Base-by-base conservation (phyloP, 2,329 filamentous ascomycete genomes). In the Madurella fahalii region DNA sequence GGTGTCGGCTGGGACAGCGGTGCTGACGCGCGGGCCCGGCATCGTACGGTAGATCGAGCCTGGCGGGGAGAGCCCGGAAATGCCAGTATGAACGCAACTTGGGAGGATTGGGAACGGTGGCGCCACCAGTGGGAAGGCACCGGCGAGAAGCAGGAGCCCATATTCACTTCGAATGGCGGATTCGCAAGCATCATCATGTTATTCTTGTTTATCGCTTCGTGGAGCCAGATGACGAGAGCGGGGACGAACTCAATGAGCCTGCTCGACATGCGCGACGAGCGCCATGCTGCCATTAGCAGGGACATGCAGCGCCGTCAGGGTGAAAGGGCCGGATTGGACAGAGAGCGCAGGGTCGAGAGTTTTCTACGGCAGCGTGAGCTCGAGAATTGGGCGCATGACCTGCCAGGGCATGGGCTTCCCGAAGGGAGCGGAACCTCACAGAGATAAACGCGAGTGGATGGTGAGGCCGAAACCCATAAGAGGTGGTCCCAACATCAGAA, bases 61-160 rank as follows among this genome's bases (percentile, higher is more conserved):
- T 85, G 81, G 81, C 75, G 79, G 37, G 63, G 72, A 13, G 67
- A 68, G 34, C 73, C 76, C 0, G 75, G 74, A 20, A 79, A 71
- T 52, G 69, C 81, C 12, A 78, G 78, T 48, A 72, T 73, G 63
- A 97, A 97, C 69, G 94, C 90, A 1, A 97, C 94, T 0, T 99
- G 94, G 94, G 94, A 99, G 69, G 94, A 99, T 69, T 96, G 92
- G 92, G 90, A 96, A 73, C 79, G 79, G 43, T 95, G 87, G 85
- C 81, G 89, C 63, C 76, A 83, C 34, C 69, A 77, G 69, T 70
- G 76, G 66, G 69, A 77, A 47, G 74, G 77, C 62, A 69, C 76
- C 47, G 74, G 77, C 62, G 69, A 69, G 59, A 74, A 71, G 60
- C 81, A 83, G 63, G 72, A 78, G 59, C 80, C 80, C 0, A 63